Conservation (phyloP, 768 basidiomycete genomes). For the Strobilomyces echinocephalus region DNA sequence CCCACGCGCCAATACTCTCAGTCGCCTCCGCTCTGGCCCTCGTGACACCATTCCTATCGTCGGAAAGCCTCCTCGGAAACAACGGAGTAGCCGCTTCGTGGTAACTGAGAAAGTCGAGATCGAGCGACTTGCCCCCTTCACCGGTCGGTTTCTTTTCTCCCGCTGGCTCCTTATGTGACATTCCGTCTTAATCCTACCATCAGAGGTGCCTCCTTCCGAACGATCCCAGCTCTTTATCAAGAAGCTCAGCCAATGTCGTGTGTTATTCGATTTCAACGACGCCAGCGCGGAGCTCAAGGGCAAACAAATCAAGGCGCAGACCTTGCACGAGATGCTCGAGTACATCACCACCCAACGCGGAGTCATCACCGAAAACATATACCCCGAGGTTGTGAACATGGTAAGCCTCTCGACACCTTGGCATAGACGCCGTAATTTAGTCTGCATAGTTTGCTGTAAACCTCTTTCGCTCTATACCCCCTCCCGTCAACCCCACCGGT, state of each 20-base stretch:
- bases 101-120: conserved; percentile 96
- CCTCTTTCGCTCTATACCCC: conserved; percentile 99
- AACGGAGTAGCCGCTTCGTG: conserved; percentile 94
- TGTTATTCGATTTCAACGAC: conserved; percentile 98
- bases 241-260: conserved; percentile 94
- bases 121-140: conserved; percentile 87
- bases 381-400: conserved; percentile 99
- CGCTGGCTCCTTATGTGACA: conserved; percentile 6
- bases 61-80: conserved; percentile 95
- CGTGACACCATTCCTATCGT: conserved; percentile 97
- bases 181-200: not conserved
- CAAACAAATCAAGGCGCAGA: conserved; percentile 98
- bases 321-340: conserved; percentile 96
- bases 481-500: conserved; percentile 95
- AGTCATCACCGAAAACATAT: conserved; percentile 94
- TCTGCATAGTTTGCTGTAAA: conserved; percentile 84
- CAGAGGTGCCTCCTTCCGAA: conserved; percentile 86
- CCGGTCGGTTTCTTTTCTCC: conserved; percentile 43
- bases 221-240: conserved; percentile 87
- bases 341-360: conserved; percentile 96
- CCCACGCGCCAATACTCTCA: conserved; percentile 64
- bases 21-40: conserved; percentile 74
- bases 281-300: conserved; percentile 92
- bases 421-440: conserved; percentile 4
- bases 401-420: conserved; percentile 41